Evolutionary conservation across 768 basidiomycete genomes (phyloP), one percentile per base, ranked within the genome.

Genomic region (Kwoniella newhampshirensis): DNA sequence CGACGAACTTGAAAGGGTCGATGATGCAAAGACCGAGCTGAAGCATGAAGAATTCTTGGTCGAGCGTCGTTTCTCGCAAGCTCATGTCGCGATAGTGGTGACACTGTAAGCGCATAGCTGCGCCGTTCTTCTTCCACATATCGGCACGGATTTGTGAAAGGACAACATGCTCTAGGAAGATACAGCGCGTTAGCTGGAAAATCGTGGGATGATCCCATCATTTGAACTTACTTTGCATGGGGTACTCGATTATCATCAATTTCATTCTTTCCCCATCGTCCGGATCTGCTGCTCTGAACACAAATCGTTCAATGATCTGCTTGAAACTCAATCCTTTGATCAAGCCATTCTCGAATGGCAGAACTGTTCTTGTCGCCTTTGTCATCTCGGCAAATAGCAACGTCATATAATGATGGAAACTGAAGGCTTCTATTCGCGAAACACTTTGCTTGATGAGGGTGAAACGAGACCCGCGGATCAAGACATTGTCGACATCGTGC

Each of bases 91-190:
- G 87, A 74, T 99, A 99, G 73, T 98, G 94, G 50, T 93, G 82
- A 3, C 92, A 81, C 74, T 98, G 96, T 0, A 92, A 91, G 1
- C 94, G 87, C 64, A 98, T 93, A 15, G 88, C 88, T 69, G 92
- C 89, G 3, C 96, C 96, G 66, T 99, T 99, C 51, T 94, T 87
- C 7, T 96, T 93, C 96, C 96, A 99, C 3, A 98, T 81, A 0
- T 92, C 92, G 0, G 90, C 88, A 23, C 92, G 85, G 48, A 97
- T 91, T 73, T 98, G 96, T 0, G 93, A 91, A 17, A 68, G 40
- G 27, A 69, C 54, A 32, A 60, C 66, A 37, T 63, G 60, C 55
- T 66, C 68, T 67, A 28, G 2, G 9, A 43, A 18, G 20, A 43
- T 59, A 37, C 21, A 56, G n/a, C n/a, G n/a, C 28, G 46, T 17